Evolutionary conservation across 257 asterid species (phyloP).

Genomic region (Fraxinus americana): DNA sequence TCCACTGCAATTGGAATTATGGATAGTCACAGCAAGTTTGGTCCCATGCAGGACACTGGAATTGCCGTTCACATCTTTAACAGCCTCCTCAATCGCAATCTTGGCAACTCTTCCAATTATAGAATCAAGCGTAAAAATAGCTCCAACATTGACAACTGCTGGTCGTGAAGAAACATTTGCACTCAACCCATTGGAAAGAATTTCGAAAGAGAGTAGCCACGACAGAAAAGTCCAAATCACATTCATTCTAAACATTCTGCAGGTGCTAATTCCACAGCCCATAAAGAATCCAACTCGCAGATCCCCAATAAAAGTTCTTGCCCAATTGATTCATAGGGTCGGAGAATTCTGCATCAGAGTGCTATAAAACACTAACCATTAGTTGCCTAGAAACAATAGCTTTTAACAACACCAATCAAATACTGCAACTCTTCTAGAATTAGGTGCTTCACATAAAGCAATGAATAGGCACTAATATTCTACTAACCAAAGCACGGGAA

Average conservation of each 20-base stretch:
- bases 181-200: conserved; percentile 46
- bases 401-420: conserved; percentile 2
- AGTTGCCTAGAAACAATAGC: background rate
- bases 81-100: conserved; percentile 91
- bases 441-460: conserved; percentile 25
- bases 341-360: background rate
- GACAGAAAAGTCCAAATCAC: conserved; percentile 37
- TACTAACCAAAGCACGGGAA: conserved; percentile 8
- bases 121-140: conserved; percentile 69
- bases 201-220: conserved; percentile 48
- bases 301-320: background rate
- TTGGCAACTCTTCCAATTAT: conserved; percentile 84
- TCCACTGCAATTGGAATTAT: conserved; percentile 81
- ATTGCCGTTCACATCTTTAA: conserved; percentile 79
- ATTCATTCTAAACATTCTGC: conserved; percentile 43
- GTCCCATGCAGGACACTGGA: conserved; percentile 50
- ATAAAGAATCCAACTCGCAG: conserved; percentile 25
- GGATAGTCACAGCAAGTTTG: conserved; percentile 45
- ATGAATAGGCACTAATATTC: background rate
- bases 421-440: conserved; percentile 22
- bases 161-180: conserved; percentile 67
- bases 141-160: conserved; percentile 68
- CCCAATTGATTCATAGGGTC: conserved; percentile 17
- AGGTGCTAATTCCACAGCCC: conserved; percentile 24
- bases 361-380: background rate